A percentile compares a stretch with the other conserved stretches of the same genome.
Evolutionary conservation across 805 yeast species (phyloP).

Genomic region (Hanseniaspora nectarophila): DNA sequence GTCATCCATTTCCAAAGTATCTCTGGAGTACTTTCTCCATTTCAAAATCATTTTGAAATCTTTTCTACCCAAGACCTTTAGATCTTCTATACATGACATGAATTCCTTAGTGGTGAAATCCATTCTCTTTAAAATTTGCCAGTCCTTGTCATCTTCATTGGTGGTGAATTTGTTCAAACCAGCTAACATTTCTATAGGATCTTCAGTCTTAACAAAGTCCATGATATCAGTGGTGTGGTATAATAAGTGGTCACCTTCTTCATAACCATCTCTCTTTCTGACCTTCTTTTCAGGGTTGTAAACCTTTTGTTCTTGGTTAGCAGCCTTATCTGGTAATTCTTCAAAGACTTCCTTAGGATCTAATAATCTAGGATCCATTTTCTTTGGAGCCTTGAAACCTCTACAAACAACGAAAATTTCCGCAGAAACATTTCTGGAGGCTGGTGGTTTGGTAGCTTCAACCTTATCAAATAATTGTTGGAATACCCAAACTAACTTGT

Average conservation of each 20-base stretch:
- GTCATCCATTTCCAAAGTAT: conserved; percentile 52
- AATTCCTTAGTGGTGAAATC: conserved; percentile 71
- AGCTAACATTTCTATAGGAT: conserved; percentile 76
- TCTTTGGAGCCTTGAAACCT: conserved; percentile 92
- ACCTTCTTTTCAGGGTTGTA: conserved; percentile 87
- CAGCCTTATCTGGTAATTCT: conserved; percentile 65
- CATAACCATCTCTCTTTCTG: conserved; percentile 92
- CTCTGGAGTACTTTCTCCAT: conserved; percentile 84
- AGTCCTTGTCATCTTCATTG: conserved; percentile 51
- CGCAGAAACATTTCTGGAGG: conserved; percentile 97
- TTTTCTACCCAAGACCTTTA: conserved; percentile 85
- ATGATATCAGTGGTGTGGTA: conserved; percentile 62
- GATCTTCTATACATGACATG: conserved; percentile 73
- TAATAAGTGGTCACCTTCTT: conserved; percentile 71
- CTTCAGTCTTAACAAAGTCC: conserved; percentile 72
- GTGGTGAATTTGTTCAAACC: conserved; percentile 50
- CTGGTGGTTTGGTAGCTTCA: conserved; percentile 98
- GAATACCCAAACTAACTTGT: conserved; percentile 94
- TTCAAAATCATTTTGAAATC: conserved; percentile 76
- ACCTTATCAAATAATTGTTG: conserved; percentile 91
- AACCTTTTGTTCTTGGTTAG: conserved; percentile 79
- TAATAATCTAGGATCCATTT: conserved; percentile 78
- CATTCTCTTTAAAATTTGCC: conserved; percentile 59
- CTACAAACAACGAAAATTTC: conserved; percentile 96
- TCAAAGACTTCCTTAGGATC: conserved; percentile 92